A percentile compares a stretch with the other conserved stretches of the same genome.
These are phyloP conservation scores for Firmiana major DNA, from an alignment of 345 rosid species.

Conservation along the genomic window DNA sequence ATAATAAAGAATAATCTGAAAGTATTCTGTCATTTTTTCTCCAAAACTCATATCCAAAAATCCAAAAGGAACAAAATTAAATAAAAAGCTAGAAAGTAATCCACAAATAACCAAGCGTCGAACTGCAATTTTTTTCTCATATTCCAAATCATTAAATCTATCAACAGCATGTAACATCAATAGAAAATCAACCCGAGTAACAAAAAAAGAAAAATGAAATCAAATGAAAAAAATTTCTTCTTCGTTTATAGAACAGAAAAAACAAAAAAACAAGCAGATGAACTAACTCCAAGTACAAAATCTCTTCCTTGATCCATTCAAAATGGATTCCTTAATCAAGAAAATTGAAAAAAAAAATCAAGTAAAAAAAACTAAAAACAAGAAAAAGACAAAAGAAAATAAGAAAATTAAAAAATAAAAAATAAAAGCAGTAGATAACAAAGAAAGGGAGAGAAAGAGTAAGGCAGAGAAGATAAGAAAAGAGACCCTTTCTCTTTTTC, in stretches of 20 bases:
- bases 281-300: neutral
- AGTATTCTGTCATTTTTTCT: neutral
- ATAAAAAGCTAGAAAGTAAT: neutral
- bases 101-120: neutral
- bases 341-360: neutral
- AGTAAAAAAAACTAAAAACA: neutral
- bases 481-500: neutral
- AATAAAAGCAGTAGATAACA: neutral
- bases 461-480: neutral
- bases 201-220: neutral
- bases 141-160: slow-evolving; percentile 9
- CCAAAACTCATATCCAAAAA: slow-evolving; percentile 22
- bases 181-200: neutral
- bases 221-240: neutral
- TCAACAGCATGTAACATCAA: slow-evolving; percentile 7
- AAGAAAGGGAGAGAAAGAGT: neutral
- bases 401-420: slow-evolving; percentile 1
- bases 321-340: neutral
- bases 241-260: neutral
- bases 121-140: slow-evolving; percentile 1
- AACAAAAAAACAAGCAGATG: neutral
- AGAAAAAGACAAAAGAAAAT: neutral
- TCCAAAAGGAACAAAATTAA: neutral
- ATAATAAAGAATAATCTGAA: slow-evolving; percentile 22
- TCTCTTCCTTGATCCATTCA: neutral